A percentile compares a stretch with the other conserved stretches of the same genome.
phyloP scores from a whole-genome alignment of 495 filamentous ascomycete genomes.

The Aspergillus affinis region DNA sequence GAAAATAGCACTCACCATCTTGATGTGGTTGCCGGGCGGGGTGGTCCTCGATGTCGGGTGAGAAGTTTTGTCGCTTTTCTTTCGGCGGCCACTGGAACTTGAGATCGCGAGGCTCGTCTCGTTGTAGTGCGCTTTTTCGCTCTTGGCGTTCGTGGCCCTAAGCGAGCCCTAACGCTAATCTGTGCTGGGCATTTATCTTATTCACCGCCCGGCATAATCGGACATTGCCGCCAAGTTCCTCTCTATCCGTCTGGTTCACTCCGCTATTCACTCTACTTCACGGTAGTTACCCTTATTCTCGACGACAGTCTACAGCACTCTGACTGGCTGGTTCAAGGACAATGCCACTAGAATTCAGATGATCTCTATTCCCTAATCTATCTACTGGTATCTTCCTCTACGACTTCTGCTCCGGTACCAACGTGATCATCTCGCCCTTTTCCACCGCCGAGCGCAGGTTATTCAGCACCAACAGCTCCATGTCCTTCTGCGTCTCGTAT shows the following conservation, averaged over 20 bases:
- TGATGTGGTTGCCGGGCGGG: constrained; percentile 51
- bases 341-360: no score
- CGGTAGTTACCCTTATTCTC: no score
- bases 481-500: constrained; percentile 66
- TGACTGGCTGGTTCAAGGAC: no score
- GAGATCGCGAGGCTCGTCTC: constrained; percentile 26
- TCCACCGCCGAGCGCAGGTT: constrained; percentile 66
- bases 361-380: not conserved
- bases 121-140: constrained; percentile 47
- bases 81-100: constrained; percentile 42
- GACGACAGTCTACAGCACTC: no score
- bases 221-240: no score
- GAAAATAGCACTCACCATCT: constrained; percentile 52
- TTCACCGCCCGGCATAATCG: constrained; percentile 17
- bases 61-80: constrained; percentile 48
- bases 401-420: constrained; percentile 65
- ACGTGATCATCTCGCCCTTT: constrained; percentile 63
- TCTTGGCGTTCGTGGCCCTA: constrained; percentile 46
- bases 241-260: no score
- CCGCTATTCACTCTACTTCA: no score
- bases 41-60: constrained; percentile 50
- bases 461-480: constrained; percentile 72
- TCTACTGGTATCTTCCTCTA: constrained; percentile 2
- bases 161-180: constrained; percentile 50
- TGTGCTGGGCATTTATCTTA: constrained; percentile 10